Evolutionary conservation across 352 stramenopile species (phyloP).

Genomic region (Pythium phragmiticola): DNA sequence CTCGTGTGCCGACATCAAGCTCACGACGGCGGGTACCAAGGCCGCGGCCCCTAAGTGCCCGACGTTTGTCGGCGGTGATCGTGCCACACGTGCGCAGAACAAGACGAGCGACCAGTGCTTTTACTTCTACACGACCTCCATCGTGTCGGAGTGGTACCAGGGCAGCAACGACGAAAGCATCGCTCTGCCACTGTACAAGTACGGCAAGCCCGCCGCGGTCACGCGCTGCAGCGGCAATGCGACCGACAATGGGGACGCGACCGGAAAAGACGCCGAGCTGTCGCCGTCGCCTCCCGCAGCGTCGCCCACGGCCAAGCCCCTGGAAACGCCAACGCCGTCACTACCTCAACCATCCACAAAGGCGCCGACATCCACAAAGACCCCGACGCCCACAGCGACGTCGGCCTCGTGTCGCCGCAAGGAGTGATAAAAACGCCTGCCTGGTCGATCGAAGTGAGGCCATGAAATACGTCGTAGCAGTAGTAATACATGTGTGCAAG

Average conservation of each 20-base stretch:
- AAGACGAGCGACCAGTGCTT: slow-evolving; percentile 23
- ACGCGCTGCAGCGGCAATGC: no score
- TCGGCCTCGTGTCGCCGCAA: background rate
- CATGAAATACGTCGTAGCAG: no score
- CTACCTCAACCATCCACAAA: no score
- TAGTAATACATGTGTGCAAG: no score
- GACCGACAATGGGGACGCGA: no score
- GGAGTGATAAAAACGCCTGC: background rate
- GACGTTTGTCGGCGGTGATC: slow-evolving; percentile 24
- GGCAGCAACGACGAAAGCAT: no score
- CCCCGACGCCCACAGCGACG: background rate
- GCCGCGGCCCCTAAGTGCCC: slow-evolving; percentile 10
- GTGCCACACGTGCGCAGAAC: slow-evolving; percentile 12
- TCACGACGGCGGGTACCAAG: slow-evolving; percentile 9
- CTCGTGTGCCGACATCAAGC: slow-evolving; percentile 22
- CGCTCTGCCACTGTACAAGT: no score
- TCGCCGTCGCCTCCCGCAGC: background rate
- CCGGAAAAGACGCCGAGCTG: no score
- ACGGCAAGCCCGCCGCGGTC: no score
- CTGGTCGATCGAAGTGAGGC: no score
- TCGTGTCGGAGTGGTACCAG: no score
- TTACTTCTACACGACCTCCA: slow-evolving; percentile 15
- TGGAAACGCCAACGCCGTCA: background rate
- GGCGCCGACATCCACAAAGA: background rate
- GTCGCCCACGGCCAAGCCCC: background rate